Conservation (phyloP, 2,329 filamentous ascomycete species). For the Phaeosphaeria sp. region DNA sequence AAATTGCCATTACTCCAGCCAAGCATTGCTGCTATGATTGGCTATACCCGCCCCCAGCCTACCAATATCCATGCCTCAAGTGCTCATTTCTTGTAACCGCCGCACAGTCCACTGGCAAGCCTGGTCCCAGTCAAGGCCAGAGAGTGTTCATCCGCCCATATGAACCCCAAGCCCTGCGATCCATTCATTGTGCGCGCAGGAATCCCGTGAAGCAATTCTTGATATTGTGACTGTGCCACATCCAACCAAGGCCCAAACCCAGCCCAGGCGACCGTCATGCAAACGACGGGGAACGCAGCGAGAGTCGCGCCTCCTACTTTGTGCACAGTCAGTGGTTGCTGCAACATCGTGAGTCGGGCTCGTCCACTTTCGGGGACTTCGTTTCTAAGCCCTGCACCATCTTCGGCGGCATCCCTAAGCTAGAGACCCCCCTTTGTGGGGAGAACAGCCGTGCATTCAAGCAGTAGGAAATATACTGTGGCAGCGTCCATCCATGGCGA, state of each 20-base stretch:
- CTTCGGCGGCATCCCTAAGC: neutral
- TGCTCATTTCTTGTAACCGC: conserved; percentile 21
- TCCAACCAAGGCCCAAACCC: neutral
- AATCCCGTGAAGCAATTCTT: neutral
- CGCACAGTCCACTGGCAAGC: conserved; percentile 14
- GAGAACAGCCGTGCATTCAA: conserved; percentile 1
- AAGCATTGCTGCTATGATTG: conserved; percentile 26
- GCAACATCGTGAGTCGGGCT: neutral
- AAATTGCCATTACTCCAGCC: conserved; percentile 34
- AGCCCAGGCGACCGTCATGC: neutral
- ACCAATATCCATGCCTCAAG: conserved; percentile 5
- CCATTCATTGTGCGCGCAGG: neutral
- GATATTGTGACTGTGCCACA: conserved; percentile 1
- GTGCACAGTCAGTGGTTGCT: conserved; percentile 1
- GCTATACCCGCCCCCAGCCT: conserved; percentile 16
- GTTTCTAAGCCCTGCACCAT: neutral
- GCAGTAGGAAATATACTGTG: neutral
- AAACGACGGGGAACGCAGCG: neutral
- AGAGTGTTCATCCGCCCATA: conserved; percentile 1
- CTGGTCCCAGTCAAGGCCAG: conserved; percentile 8
- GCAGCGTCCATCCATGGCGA: neutral
- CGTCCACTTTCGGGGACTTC: neutral
- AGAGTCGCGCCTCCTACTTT: neutral
- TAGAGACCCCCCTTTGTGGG: conserved; percentile 4
- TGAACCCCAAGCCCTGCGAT: conserved; percentile 7